Percentiles rank a stretch among this genome's conserved stretches.
Conservation (phyloP, 768 basidiomycete genomes). For the Cyclocybe cylindracea region DNA sequence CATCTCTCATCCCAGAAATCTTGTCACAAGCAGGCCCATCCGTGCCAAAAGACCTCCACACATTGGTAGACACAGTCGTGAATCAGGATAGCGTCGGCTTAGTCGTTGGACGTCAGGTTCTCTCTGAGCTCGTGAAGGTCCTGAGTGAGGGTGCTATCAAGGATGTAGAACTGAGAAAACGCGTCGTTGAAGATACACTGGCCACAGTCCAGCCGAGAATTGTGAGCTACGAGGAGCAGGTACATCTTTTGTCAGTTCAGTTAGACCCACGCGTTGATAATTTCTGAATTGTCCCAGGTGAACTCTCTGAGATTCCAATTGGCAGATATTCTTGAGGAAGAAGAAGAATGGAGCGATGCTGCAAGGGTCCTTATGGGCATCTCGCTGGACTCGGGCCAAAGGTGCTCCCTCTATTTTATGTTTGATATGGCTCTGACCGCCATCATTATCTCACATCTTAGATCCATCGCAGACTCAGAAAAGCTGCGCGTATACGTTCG, state of each 20-base stretch:
- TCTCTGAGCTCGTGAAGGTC: slow-evolving; percentile 79
- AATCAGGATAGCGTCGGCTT: slow-evolving; percentile 81
- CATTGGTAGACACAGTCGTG: slow-evolving; percentile 77
- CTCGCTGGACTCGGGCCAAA: slow-evolving; percentile 85
- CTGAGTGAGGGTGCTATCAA: slow-evolving; percentile 58
- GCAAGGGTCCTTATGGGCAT: slow-evolving; percentile 92
- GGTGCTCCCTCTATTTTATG: slow-evolving; percentile 44
- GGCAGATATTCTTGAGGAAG: slow-evolving; percentile 84
- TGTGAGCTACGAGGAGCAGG: slow-evolving; percentile 96
- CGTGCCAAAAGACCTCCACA: slow-evolving; percentile 59
- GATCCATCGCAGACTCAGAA: slow-evolving; percentile 68
- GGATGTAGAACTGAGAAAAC: slow-evolving; percentile 60
- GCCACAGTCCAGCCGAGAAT: slow-evolving; percentile 71
- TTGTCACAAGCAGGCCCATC: slow-evolving; percentile 52
- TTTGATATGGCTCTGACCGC: neutral
- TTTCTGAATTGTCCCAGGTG: slow-evolving; percentile 48
- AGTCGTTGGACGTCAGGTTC: slow-evolving; percentile 85
- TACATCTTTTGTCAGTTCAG: slow-evolving; percentile 26
- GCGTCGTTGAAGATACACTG: slow-evolving; percentile 76
- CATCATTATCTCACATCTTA: slow-evolving; percentile 1
- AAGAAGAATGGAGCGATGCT: slow-evolving; percentile 94
- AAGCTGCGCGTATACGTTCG: slow-evolving; percentile 91
- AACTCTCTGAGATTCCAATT: slow-evolving; percentile 84
- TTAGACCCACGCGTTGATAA: slow-evolving; percentile 1
- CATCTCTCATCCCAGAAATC: slow-evolving; percentile 66